A percentile compares a stretch with the other conserved stretches of the same genome.
Evolutionary conservation across 495 filamentous ascomycete genomes (phyloP).

Genomic region (Annulohypoxylon bovei): DNA sequence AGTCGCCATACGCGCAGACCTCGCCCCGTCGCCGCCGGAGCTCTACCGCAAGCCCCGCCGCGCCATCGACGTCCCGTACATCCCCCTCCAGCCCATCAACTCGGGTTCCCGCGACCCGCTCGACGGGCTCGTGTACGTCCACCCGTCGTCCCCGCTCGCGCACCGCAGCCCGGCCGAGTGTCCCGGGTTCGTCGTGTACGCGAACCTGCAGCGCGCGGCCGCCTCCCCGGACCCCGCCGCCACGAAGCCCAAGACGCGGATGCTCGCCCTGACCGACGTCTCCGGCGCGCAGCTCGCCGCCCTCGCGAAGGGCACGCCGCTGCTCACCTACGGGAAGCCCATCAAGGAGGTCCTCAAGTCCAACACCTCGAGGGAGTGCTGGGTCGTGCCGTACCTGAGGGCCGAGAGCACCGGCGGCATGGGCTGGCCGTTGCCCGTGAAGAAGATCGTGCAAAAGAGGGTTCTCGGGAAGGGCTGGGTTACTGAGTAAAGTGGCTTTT

Average conservation of each 20-base stretch:
- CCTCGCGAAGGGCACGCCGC: constrained; percentile 84
- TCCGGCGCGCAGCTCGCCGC: constrained; percentile 78
- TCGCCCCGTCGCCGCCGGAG: constrained; percentile 77
- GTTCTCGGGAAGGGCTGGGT: constrained; percentile 79
- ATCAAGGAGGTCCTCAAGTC: constrained; percentile 74
- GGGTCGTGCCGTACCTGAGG: constrained; percentile 81
- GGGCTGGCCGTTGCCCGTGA: constrained; percentile 86
- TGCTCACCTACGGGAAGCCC: constrained; percentile 88
- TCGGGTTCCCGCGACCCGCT: constrained; percentile 50
- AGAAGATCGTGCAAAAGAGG: constrained; percentile 83
- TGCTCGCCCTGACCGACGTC: constrained; percentile 86
- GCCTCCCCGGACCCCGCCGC: constrained; percentile 46
- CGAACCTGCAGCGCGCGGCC: constrained; percentile 78
- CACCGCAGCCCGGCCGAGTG: constrained; percentile 72
- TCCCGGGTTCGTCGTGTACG: constrained; percentile 88
- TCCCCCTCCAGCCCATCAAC: constrained; percentile 80
- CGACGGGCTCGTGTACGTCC: constrained; percentile 77
- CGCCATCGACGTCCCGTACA: constrained; percentile 89
- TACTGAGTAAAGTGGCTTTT: constrained; percentile 18
- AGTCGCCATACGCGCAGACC: constrained; percentile 90
- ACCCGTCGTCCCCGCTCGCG: constrained; percentile 83
- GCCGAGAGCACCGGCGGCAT: constrained; percentile 67
- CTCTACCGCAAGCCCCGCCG: constrained; percentile 75
- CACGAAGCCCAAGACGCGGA: constrained; percentile 79
- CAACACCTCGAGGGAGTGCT: constrained; percentile 72